Evolutionary conservation across 352 stramenopile species (phyloP), one percentile per base, ranked within the genome.

Genomic region (Phytopythium sindhum): DNA sequence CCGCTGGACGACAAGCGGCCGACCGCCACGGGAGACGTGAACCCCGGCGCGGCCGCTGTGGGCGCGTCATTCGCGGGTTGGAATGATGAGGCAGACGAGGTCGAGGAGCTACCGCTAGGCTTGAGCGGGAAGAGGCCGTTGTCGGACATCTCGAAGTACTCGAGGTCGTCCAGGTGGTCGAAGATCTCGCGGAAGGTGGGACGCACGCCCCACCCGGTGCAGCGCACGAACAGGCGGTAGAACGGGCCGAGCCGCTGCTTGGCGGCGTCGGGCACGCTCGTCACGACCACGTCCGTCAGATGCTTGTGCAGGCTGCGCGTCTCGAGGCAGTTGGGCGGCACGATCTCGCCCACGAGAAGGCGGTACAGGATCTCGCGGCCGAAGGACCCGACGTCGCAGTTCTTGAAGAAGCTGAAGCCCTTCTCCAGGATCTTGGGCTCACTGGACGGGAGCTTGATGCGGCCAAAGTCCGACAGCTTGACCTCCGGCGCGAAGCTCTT

Each of bases 341-440:
- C 80, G 54, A 92, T 87, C 63, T 95, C 86, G 10, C 86, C 86
- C 12, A 95, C 86, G 0, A 95, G 68, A 29, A 95, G 63, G 2
- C 86, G 86, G 53, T 85, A 95, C 24, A 95, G 50, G 29, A 95
- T 90, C 61, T 95, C 86, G 12, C 86, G 70, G 1, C 80, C 86
- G 39, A 95, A 95, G 9, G 82, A 75, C 2, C 86, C 86, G 45
- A 95, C 72, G 67, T 95, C 86, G 37, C 73, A 85, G 70, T 95
- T 95, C 60, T 95, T 95, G 70, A 77, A 84, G 50, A 95, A 95
- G 56, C 86, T 95, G 56, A 95, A 93, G 19, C 69, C 71, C 21
- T 72, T 78, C 33, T 85, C 78, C 15, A 93, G 77, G 33, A 95
- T 88, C 58, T 81, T 78, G 19, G 86, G 84, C 63, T 95, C 86